Conservation (phyloP, 2,329 filamentous ascomycete species). For the Fusarium beomiforme region DNA sequence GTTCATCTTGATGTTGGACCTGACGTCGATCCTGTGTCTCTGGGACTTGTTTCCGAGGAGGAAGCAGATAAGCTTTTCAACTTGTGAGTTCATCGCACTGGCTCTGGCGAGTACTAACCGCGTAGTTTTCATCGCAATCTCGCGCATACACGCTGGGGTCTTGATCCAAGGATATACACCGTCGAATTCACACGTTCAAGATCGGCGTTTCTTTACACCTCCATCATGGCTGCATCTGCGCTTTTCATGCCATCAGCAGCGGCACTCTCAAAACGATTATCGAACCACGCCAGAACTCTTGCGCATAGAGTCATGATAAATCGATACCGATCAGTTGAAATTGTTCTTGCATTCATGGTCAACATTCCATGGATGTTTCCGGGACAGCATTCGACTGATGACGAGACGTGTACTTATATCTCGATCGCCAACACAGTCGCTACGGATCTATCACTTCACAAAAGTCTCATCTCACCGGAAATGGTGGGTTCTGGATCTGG, state of each 20-base stretch:
- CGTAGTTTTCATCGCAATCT: constrained; percentile 74
- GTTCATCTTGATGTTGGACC: constrained; percentile 71
- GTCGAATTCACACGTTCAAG: constrained; percentile 71
- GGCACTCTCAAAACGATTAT: constrained; percentile 72
- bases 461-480: constrained; percentile 68
- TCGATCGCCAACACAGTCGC: constrained; percentile 76
- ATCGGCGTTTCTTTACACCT: constrained; percentile 77
- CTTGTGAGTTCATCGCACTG: constrained; percentile 60
- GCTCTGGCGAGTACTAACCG: not conserved
- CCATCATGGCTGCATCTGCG: constrained; percentile 74
- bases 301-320: constrained; percentile 69
- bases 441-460: constrained; percentile 75
- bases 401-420: constrained; percentile 78
- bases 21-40: constrained; percentile 74
- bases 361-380: constrained; percentile 81
- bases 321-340: constrained; percentile 75
- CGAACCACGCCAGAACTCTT: constrained; percentile 70
- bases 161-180: constrained; percentile 74
- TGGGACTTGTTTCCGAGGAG: constrained; percentile 72
- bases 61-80: constrained; percentile 72
- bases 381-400: constrained; percentile 73
- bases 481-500: constrained; percentile 56
- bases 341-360: constrained; percentile 78
- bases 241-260: constrained; percentile 72
- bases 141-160: constrained; percentile 78